A percentile compares a stretch with the other conserved stretches of the same genome.
Conservation (phyloP, 805 yeast genomes). For the Kazachstania viticola region DNA sequence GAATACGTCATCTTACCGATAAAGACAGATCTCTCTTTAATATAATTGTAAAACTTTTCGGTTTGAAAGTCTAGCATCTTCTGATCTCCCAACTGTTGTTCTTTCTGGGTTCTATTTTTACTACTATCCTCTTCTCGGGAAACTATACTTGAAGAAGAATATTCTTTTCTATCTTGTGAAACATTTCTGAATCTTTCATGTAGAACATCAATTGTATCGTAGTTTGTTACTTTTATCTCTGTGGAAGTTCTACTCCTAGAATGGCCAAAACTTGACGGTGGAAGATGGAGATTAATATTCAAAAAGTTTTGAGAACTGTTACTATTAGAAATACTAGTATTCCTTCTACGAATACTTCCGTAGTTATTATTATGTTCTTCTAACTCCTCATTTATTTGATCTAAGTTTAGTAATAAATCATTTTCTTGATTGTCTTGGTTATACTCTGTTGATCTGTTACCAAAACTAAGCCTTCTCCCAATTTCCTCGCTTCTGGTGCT, state of each 20-base stretch:
- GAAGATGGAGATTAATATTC: constrained; percentile 18
- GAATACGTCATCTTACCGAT: constrained; percentile 13
- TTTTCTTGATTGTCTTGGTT: background rate
- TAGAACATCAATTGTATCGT: constrained; percentile 8
- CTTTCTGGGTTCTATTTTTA: background rate
- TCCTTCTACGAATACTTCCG: background rate
- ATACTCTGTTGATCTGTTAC: background rate
- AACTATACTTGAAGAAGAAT: background rate
- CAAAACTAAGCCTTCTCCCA: constrained; percentile 18
- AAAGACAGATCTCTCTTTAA: constrained; percentile 13
- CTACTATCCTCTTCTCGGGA: background rate
- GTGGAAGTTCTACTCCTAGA: constrained; percentile 8
- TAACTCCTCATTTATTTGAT: constrained; percentile 23
- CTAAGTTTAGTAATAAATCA: constrained; percentile 15
- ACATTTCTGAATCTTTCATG: constrained; percentile 5
- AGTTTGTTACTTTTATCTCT: background rate
- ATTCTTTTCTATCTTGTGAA: background rate
- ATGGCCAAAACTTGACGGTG: constrained; percentile 25
- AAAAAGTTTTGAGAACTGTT: constrained; percentile 7
- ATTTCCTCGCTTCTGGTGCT: constrained; percentile 19
- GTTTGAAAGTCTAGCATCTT: constrained; percentile 16
- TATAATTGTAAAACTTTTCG: constrained; percentile 20
- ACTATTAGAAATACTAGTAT: background rate
- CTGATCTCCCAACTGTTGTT: too few species aligned
- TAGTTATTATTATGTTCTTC: constrained; percentile 7